These are phyloP conservation scores for Phytophthora cryptogea DNA, from an alignment of 352 stramenopile genomes.

Conservation along the genomic window DNA sequence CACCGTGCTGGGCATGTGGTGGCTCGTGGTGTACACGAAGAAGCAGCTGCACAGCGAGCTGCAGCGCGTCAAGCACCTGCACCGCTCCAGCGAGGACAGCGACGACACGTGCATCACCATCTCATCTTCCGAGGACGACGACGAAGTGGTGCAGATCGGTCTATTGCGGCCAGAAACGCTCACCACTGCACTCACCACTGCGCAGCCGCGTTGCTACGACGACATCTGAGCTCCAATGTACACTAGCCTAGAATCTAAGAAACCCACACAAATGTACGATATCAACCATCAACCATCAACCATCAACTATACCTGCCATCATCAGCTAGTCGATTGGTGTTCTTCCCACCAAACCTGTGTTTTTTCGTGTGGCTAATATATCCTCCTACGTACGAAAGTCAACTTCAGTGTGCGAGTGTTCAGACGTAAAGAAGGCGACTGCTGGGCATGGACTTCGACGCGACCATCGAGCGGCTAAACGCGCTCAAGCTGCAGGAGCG, in stretches of 20 bases:
- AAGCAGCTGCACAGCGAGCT: constrained; percentile 48
- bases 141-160: constrained; percentile 25
- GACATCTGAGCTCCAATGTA: constrained; percentile 30
- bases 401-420: constrained; percentile 12
- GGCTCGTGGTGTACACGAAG: constrained; percentile 56
- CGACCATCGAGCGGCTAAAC: constrained; percentile 74
- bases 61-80: constrained; percentile 36
- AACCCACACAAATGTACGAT: constrained; percentile 34
- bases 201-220: constrained; percentile 26
- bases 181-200: constrained; percentile 19
- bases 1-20: constrained; percentile 49
- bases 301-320: no score
- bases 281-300: constrained; percentile 7
- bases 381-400: constrained; percentile 28
- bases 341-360: background rate
- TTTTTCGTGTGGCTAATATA: constrained; percentile 3
- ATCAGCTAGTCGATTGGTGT: background rate
- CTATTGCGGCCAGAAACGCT: constrained; percentile 24
- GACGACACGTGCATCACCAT: constrained; percentile 39
- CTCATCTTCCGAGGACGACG: constrained; percentile 33
- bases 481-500: constrained; percentile 70
- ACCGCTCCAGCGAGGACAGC: constrained; percentile 27
- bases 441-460: constrained; percentile 58
- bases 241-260: constrained; percentile 17
- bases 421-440: constrained; percentile 3